phyloP scores from a whole-genome alignment of 1,284 basidiomycete species.

The Trichosporon sp. region DNA sequence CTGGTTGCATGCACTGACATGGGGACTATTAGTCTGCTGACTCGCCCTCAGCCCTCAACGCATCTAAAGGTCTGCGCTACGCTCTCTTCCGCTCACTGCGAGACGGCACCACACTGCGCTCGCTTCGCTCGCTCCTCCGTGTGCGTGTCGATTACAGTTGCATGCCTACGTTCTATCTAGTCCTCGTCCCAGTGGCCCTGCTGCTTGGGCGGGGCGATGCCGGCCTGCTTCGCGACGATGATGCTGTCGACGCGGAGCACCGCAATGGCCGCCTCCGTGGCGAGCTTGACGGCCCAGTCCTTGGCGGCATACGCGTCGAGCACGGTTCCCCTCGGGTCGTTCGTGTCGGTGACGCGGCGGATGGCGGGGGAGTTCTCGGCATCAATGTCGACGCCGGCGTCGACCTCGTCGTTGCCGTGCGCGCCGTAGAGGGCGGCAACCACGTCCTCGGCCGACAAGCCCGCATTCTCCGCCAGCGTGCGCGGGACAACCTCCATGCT shows the following conservation, averaged over 20 bases:
- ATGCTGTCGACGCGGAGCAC: conserved; percentile 96
- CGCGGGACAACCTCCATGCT: conserved; percentile 91
- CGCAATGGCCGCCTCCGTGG: conserved; percentile 87
- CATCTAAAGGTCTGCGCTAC: too few species aligned
- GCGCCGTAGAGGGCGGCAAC: conserved; percentile 85
- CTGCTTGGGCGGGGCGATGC: conserved; percentile 60
- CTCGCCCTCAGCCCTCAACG: too few species aligned
- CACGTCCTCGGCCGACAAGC: conserved; percentile 89
- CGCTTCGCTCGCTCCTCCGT: not conserved
- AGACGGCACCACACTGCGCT: too few species aligned
- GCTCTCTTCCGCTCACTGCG: too few species aligned
- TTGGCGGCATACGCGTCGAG: conserved; percentile 55
- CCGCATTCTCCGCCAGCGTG: conserved; percentile 95
- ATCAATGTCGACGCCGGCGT: conserved; percentile 88
- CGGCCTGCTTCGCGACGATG: conserved; percentile 94
- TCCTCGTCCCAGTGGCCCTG: conserved; percentile 59
- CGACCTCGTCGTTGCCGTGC: conserved; percentile 66
- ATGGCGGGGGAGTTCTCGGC: conserved; percentile 45
- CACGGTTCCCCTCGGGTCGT: conserved; percentile 32
- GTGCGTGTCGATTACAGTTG: conserved; percentile 16
- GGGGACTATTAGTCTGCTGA: too few species aligned
- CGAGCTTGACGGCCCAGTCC: conserved; percentile 58
- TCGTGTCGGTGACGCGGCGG: conserved; percentile 31
- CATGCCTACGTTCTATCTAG: conserved; percentile 35
- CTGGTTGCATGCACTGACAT: too few species aligned